phyloP scores from a whole-genome alignment of 108 stramenopile species.

The Craspedostauros australis region DNA sequence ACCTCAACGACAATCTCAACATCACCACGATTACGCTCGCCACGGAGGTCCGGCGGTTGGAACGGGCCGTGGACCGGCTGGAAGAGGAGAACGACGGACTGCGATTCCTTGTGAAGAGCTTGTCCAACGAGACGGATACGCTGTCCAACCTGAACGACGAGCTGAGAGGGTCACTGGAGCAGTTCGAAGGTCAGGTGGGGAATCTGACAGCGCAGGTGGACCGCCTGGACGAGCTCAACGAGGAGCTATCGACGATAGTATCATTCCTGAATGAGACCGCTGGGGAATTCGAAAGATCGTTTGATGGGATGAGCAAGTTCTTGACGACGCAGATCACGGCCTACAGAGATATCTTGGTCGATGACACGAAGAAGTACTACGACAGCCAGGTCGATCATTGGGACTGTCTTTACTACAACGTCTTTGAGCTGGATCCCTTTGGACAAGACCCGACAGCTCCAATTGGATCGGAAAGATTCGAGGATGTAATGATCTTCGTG shows the following conservation, averaged over 20 bases:
- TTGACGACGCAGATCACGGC: conserved; percentile 21
- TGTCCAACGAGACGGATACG: conserved; percentile 10
- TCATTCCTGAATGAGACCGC: conserved; percentile 35
- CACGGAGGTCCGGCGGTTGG: conserved; percentile 11
- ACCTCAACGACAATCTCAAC: conserved; percentile 19
- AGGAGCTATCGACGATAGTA: conserved; percentile 12
- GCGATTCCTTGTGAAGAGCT: too few species aligned
- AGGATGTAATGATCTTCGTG: conserved; percentile 20
- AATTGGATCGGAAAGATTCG: too few species aligned
- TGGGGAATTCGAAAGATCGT: neutral
- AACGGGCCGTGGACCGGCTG: conserved; percentile 6
- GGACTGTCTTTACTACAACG: conserved; percentile 31
- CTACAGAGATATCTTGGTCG: conserved; percentile 4
- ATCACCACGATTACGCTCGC: conserved; percentile 3
- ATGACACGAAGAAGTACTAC: conserved; percentile 22
- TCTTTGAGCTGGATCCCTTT: conserved; percentile 18
- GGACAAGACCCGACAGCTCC: neutral
- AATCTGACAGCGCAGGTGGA: conserved; percentile 20
- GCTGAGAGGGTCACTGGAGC: conserved; percentile 1
- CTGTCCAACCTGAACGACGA: neutral
- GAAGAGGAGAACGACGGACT: conserved; percentile 13
- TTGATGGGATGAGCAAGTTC: conserved; percentile 8
- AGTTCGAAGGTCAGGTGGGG: conserved; percentile 15
- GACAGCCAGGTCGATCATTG: conserved; percentile 14
- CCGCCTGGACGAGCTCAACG: conserved; percentile 19